These are phyloP conservation scores for Waltergamsia citrina DNA, from an alignment of 2,329 filamentous ascomycete genomes.

Conservation along the genomic window DNA sequence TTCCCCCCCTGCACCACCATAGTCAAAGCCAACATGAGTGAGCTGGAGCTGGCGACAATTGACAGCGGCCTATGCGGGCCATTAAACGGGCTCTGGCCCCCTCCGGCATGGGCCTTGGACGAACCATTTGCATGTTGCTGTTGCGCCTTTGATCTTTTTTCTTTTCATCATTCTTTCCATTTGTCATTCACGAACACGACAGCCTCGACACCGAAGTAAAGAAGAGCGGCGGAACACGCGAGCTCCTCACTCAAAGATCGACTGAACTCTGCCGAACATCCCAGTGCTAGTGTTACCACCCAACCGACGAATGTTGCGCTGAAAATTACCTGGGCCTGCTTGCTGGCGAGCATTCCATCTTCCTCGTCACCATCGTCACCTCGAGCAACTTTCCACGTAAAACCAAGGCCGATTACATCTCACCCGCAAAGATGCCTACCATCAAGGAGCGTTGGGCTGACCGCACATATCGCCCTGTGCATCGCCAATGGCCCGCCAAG, in stretches of 20 bases:
- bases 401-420: too few relatives aligned
- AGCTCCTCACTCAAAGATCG: too few relatives aligned
- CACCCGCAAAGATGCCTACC: constrained; percentile 3
- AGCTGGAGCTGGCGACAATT: not conserved
- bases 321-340: not conserved
- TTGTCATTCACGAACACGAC: not conserved
- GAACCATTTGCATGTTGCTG: too few relatives aligned
- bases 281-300: too few relatives aligned
- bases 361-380: not conserved
- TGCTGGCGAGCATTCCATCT: constrained; percentile 2
- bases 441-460: constrained; percentile 8
- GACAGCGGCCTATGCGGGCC: not conserved
- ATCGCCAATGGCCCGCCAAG: constrained; percentile 44
- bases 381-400: not conserved
- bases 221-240: not conserved
- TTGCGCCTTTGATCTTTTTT: too few relatives aligned
- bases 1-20: not conserved
- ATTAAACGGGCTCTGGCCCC: constrained; percentile 1
- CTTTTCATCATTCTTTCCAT: not conserved
- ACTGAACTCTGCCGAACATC: too few relatives aligned
- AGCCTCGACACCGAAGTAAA: not conserved
- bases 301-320: too few relatives aligned
- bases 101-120: not conserved
- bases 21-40: too few relatives aligned
- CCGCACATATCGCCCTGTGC: constrained; percentile 42